A percentile compares a stretch with the other conserved stretches of the same genome.
Evolutionary conservation across 176 grass and related monocot species (phyloP).

Genomic region (Raddia guianensis): DNA sequence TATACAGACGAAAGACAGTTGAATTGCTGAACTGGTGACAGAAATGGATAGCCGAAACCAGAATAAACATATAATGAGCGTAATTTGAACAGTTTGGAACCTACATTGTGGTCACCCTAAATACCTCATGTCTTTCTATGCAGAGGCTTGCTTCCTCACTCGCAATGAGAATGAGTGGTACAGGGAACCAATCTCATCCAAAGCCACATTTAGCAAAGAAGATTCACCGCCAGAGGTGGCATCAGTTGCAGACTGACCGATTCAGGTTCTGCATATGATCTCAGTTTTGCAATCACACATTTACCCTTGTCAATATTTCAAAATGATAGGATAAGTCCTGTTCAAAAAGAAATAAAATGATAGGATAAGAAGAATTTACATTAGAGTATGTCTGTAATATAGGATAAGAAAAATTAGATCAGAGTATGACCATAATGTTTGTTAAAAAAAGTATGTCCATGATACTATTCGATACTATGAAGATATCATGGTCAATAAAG

Average conservation of each 20-base stretch:
- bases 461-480: neutral
- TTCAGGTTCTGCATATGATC: constrained; percentile 16
- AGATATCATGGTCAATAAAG: constrained; percentile 12
- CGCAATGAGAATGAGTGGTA: constrained; percentile 89
- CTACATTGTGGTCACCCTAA: neutral
- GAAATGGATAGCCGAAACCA: neutral
- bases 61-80: neutral
- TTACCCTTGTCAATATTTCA: neutral
- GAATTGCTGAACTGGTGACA: neutral
- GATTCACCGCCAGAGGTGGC: constrained; percentile 42
- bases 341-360: too few relatives aligned
- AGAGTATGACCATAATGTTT: too few relatives aligned
- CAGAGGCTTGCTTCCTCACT: constrained; percentile 83
- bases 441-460: neutral
- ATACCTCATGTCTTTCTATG: constrained; percentile 26
- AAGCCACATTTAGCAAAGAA: constrained; percentile 52
- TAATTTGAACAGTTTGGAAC: neutral
- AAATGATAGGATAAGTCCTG: neutral
- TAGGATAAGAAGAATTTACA: too few relatives aligned
- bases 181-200: constrained; percentile 70
- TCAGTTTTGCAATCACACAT: constrained; percentile 35
- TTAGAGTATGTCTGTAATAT: too few relatives aligned
- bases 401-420: too few relatives aligned
- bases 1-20: neutral
- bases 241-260: constrained; percentile 48